These are phyloP conservation scores for Lophiostoma macrostomum DNA, from an alignment of 495 filamentous ascomycete species.

Conservation along the genomic window DNA sequence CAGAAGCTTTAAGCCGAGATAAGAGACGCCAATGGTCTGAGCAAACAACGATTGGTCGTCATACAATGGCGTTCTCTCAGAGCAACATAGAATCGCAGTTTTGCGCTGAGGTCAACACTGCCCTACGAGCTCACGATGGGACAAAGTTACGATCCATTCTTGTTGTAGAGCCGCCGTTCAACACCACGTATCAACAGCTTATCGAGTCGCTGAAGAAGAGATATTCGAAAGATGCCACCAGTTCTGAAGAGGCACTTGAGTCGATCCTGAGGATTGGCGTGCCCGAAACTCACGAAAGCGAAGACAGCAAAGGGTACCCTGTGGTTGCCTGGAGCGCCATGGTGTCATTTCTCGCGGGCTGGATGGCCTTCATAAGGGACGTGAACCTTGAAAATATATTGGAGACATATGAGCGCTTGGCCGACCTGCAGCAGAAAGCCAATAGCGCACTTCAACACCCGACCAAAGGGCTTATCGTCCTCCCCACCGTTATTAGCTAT, in stretches of 20 bases:
- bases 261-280: conserved; percentile 56
- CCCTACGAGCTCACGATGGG: conserved; percentile 56
- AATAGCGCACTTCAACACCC: conserved; percentile 77
- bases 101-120: conserved; percentile 50
- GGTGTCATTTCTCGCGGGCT: conserved; percentile 71
- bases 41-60: background rate
- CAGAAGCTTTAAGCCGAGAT: no score
- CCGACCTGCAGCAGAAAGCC: conserved; percentile 62
- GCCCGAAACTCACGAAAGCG: conserved; percentile 50
- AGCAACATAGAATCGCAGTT: conserved; percentile 54
- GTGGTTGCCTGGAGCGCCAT: conserved; percentile 67
- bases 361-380: conserved; percentile 74
- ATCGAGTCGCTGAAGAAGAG: conserved; percentile 58
- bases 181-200: conserved; percentile 65
- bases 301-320: conserved; percentile 47
- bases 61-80: background rate
- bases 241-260: conserved; percentile 51
- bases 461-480: conserved; percentile 71
- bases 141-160: conserved; percentile 55
- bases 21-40: no score
- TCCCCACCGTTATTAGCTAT: conserved; percentile 73
- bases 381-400: conserved; percentile 71
- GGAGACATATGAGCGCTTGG: conserved; percentile 70
- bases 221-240: conserved; percentile 48
- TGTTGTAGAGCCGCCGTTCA: conserved; percentile 62